Evolutionary conservation across 2,329 filamentous ascomycete genomes (phyloP).

Genomic region (Fusarium sp.): DNA sequence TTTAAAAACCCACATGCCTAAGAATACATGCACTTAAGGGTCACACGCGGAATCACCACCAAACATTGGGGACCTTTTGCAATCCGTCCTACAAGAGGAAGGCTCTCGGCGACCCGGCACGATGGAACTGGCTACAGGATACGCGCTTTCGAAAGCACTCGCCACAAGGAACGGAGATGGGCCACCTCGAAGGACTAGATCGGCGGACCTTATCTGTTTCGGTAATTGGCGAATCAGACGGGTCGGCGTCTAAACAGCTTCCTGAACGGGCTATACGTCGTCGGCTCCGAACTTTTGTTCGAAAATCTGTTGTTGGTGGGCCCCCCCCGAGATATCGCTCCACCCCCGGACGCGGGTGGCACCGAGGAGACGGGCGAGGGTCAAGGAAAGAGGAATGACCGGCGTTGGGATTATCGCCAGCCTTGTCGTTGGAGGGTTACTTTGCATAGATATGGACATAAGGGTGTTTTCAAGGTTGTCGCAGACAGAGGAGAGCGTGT

Average conservation of each 20-base stretch:
- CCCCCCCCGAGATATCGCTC: constrained; percentile 1
- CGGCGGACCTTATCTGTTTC: constrained; percentile 14
- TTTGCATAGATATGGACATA: constrained; percentile 6
- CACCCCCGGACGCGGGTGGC: constrained; percentile 40
- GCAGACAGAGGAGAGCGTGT: neutral
- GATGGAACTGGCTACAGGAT: neutral
- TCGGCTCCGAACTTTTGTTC: constrained; percentile 30
- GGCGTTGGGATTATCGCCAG: neutral
- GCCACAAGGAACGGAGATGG: neutral
- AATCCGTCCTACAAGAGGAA: neutral
- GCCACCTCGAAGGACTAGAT: constrained; percentile 7
- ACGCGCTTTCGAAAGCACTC: neutral
- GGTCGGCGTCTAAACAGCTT: constrained; percentile 14
- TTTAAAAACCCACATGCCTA: neutral
- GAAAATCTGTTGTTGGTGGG: constrained; percentile 15
- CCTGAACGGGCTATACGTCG: constrained; percentile 15
- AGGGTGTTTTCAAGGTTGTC: neutral
- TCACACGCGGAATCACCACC: neutral
- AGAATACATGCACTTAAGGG: neutral
- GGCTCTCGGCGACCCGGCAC: neutral
- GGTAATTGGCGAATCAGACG: neutral
- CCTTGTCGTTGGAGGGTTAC: constrained; percentile 11
- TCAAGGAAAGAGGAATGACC: neutral
- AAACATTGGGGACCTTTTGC: neutral
- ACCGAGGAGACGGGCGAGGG: constrained; percentile 28